These are phyloP conservation scores for Boletus insuetus DNA, from an alignment of 768 basidiomycete genomes.

Conservation along the genomic window DNA sequence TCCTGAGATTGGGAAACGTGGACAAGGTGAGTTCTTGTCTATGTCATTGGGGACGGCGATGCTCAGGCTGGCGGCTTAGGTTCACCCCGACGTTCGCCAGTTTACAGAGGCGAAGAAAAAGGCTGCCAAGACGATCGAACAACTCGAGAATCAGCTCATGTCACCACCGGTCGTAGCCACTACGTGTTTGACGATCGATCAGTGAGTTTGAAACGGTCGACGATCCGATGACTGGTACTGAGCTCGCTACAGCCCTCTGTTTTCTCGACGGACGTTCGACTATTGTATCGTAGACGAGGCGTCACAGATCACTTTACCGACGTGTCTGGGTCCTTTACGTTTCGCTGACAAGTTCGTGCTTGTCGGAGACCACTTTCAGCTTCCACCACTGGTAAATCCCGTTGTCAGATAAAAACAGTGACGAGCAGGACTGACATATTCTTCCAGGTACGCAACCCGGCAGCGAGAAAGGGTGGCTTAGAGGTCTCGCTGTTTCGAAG, in stretches of 20 bases:
- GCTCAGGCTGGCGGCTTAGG: constrained; percentile 40
- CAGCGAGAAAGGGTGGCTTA: constrained; percentile 80
- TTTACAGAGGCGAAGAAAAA: constrained; percentile 62
- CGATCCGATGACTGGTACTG: background rate
- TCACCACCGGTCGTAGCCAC: constrained; percentile 92
- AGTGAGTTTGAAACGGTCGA: constrained; percentile 52
- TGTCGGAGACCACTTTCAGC: constrained; percentile 96
- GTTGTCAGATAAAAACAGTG: background rate
- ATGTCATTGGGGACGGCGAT: background rate
- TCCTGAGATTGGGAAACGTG: constrained; percentile 83
- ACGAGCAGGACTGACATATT: background rate
- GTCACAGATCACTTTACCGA: constrained; percentile 94
- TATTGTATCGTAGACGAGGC: constrained; percentile 99
- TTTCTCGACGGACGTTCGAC: constrained; percentile 83
- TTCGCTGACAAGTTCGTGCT: constrained; percentile 90
- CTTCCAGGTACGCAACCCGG: constrained; percentile 73
- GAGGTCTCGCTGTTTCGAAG: constrained; percentile 88
- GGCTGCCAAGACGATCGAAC: constrained; percentile 66
- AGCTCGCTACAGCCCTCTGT: constrained; percentile 60
- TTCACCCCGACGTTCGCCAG: constrained; percentile 76
- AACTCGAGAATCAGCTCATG: constrained; percentile 81
- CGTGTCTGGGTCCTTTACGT: constrained; percentile 89
- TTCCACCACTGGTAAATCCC: constrained; percentile 80
- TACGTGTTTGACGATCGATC: constrained; percentile 90
- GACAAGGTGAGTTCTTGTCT: constrained; percentile 67